Percentiles rank a stretch among this genome's conserved stretches.
Evolutionary conservation across 2,329 filamentous ascomycete species (phyloP).

Genomic region (Talaromyces sp.): DNA sequence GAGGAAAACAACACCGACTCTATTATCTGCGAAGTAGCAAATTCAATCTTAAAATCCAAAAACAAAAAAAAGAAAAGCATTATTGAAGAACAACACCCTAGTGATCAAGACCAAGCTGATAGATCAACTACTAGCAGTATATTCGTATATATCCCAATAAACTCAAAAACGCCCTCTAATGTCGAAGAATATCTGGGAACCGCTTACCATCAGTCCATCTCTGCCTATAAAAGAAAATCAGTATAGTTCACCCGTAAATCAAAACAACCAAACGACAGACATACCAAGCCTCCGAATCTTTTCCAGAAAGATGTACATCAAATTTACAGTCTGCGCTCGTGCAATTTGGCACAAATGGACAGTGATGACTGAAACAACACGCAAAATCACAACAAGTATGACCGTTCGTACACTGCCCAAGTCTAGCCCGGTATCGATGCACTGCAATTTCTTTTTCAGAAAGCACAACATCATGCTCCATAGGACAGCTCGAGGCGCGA

Average conservation of each 20-base stretch:
- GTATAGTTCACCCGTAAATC: too few relatives aligned
- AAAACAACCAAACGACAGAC: too few relatives aligned
- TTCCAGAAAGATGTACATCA: not conserved
- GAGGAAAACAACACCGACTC: too few relatives aligned
- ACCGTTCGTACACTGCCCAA: constrained; percentile 6
- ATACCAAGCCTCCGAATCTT: constrained; percentile 1
- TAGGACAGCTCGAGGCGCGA: not conserved
- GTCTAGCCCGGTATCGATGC: constrained; percentile 13
- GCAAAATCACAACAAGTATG: constrained; percentile 8
- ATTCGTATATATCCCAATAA: not conserved
- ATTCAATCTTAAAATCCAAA: too few relatives aligned
- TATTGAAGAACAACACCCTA: not conserved
- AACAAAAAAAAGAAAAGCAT: too few relatives aligned
- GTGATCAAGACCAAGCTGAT: not conserved
- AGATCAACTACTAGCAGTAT: not conserved
- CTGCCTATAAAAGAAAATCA: constrained; percentile 4
- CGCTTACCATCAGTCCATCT: constrained; percentile 7
- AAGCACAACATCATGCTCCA: constrained; percentile 12
- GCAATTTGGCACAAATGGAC: constrained; percentile 10
- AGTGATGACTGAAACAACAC: constrained; percentile 19
- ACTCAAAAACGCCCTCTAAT: not conserved
- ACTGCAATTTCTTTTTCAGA: constrained; percentile 6
- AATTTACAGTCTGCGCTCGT: not conserved
- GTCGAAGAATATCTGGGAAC: not conserved
- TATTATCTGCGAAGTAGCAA: too few relatives aligned